Percentiles rank a stretch among this genome's conserved stretches.
phyloP scores from a whole-genome alignment of 2,329 filamentous ascomycete species.

The Monosporascus cannonballus region DNA sequence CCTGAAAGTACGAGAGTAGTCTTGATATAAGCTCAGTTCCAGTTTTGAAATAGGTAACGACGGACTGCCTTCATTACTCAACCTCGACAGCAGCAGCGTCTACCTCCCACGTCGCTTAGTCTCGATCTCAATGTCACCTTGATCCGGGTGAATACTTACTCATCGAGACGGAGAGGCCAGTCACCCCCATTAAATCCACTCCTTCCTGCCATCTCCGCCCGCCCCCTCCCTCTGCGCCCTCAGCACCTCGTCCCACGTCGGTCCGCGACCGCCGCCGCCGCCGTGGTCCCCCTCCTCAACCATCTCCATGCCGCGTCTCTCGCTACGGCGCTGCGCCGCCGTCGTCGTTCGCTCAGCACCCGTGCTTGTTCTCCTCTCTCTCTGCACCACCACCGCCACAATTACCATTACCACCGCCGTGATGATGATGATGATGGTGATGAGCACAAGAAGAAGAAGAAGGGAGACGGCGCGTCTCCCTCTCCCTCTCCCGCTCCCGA shows the following conservation, averaged over 20 bases:
- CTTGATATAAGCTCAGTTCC: too few species aligned
- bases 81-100: too few species aligned
- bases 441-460: neutral
- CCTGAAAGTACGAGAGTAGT: too few species aligned
- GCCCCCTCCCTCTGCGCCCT: slow-evolving; percentile 8
- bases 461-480: neutral
- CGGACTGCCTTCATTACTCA: too few species aligned
- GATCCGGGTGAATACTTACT: too few species aligned
- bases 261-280: slow-evolving; percentile 16
- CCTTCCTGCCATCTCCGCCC: slow-evolving; percentile 2
- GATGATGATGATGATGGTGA: slow-evolving; percentile 2
- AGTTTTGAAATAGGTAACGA: too few species aligned
- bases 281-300: neutral
- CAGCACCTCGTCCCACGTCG: slow-evolving; percentile 26
- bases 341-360: too few species aligned
- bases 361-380: neutral
- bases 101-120: too few species aligned
- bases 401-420: neutral
- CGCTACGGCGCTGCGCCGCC: slow-evolving; percentile 1
- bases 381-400: slow-evolving; percentile 2
- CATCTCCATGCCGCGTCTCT: too few species aligned
- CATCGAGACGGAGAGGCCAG: too few species aligned
- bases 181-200: neutral
- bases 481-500: neutral
- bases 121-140: too few species aligned